Base-by-base conservation (phyloP, 148 eudicot genomes). In the Rhododendron vialii region DNA sequence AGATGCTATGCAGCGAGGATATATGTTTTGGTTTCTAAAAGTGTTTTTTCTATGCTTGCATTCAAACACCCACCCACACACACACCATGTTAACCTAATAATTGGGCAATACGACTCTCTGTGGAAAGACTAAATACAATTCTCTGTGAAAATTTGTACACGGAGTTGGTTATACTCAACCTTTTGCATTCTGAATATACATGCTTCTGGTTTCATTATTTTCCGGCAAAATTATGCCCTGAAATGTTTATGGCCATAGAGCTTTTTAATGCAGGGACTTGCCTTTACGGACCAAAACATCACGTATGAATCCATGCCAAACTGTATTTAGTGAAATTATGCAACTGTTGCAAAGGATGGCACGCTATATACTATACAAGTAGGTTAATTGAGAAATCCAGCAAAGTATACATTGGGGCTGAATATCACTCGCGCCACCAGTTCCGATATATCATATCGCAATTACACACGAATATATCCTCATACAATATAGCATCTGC, bases 351-450 rank as follows among this genome's bases (percentile, higher is more conserved):
- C 10, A 4, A 61, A 78, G 57, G 26, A 24, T 78, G 55, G 53
- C 80, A 78, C 28, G 45, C 26, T 7, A 20, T 18, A 8, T 69
- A 28, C 51, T 47, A 3, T 71, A 69, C 78, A 48, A 71, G 17
- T 3, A 45, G 26, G 7, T 45, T 45, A 18, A 26, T 83, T 69
- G 78, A 67, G 78, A 47, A 71, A 12, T 22, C 30, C 74, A 47
- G 17, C 85, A 71, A 8, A 48, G 26, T 30, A 83, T 17, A 71
- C 28, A 67, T 14, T 1, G 51, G 86, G 85, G 89, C 86, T 78
- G 82, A 38, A 84, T 65, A 88, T 84, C 86, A 82, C 85, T 83
- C 74, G 74, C 57, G 85, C 86, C 86, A 75, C 88, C 87, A 13
- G 84, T 82, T 84, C 51, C 80, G 71, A 79, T 51, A 43, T 28